These are phyloP conservation scores for Mangifera indica DNA, from an alignment of 345 rosid genomes.

Conservation along the genomic window DNA sequence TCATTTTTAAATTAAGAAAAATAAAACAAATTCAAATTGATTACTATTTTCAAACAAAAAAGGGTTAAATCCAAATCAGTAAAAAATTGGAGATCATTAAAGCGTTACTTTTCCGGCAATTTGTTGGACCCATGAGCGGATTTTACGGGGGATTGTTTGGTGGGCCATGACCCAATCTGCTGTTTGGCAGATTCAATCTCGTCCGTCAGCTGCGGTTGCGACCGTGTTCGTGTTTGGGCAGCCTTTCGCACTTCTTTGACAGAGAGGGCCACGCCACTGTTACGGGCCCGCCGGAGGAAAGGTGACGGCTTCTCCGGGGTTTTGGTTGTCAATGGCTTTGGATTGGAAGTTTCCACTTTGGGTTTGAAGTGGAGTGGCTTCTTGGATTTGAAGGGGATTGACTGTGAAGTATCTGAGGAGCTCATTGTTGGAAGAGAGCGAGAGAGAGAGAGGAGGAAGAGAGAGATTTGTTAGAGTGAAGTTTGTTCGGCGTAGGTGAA, in stretches of 20 bases:
- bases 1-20: background rate
- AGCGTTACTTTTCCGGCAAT: slow-evolving; percentile 49
- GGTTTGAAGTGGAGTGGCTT: slow-evolving; percentile 25
- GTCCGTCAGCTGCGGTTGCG: slow-evolving; percentile 21
- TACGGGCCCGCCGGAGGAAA: slow-evolving; percentile 43
- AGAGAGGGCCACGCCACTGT: slow-evolving; percentile 58
- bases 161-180: slow-evolving; percentile 33
- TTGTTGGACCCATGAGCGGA: slow-evolving; percentile 16
- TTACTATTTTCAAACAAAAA: background rate
- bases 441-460: background rate
- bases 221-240: slow-evolving; percentile 46
- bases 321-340: slow-evolving; percentile 22
- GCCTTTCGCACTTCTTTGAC: slow-evolving; percentile 55
- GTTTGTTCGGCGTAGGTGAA: background rate
- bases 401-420: slow-evolving; percentile 29
- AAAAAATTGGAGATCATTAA: background rate
- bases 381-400: slow-evolving; percentile 46
- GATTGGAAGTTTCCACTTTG: slow-evolving; percentile 15
- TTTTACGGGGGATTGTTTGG: slow-evolving; percentile 23
- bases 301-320: slow-evolving; percentile 54
- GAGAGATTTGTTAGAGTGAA: no score
- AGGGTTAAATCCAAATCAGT: background rate
- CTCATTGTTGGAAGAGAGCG: slow-evolving; percentile 36
- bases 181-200: slow-evolving; percentile 40
- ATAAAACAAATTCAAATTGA: background rate